Conservation (phyloP, 495 filamentous ascomycete genomes). For the Cetradonia linearis region DNA sequence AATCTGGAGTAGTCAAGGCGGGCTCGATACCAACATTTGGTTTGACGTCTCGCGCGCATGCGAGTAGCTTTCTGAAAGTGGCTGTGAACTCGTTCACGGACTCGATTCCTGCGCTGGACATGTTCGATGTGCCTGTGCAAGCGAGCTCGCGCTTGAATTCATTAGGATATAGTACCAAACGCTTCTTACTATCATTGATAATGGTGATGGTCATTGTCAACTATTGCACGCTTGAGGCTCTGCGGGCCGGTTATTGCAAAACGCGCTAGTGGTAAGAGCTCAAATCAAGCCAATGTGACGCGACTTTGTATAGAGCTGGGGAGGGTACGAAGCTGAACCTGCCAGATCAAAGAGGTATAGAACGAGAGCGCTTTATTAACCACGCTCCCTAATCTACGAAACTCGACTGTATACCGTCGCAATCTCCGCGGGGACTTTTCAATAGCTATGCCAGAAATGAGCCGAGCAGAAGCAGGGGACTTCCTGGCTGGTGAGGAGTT, state of each 20-base stretch:
- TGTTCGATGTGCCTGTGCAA: slow-evolving; percentile 19
- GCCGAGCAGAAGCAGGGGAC: slow-evolving; percentile 15
- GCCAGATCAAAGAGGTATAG: not conserved
- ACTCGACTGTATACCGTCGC: not conserved
- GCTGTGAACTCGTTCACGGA: slow-evolving; percentile 46
- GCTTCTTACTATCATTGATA: slow-evolving; percentile 2
- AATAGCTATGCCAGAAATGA: slow-evolving; percentile 2
- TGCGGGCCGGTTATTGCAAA: slow-evolving; percentile 19
- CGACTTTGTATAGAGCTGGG: not conserved
- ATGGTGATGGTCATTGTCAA: not conserved
- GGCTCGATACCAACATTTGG: slow-evolving; percentile 61
- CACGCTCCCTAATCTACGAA: not conserved
- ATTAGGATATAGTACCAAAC: not conserved
- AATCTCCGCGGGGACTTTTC: not conserved
- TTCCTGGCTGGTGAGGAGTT: slow-evolving; percentile 56
- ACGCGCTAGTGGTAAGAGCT: not conserved
- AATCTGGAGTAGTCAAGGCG: slow-evolving; percentile 48
- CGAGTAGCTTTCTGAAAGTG: slow-evolving; percentile 52
- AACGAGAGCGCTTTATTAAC: not conserved
- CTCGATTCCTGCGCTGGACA: slow-evolving; percentile 43
- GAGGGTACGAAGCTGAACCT: not conserved
- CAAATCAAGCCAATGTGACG: not conserved
- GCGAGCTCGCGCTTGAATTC: not conserved
- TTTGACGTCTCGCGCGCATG: slow-evolving; percentile 55
- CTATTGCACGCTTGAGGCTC: slow-evolving; percentile 26